Percentiles rank a stretch among this genome's conserved stretches.
phyloP scores from a whole-genome alignment of 345 rosid species.

The Theobroma cacao region DNA sequence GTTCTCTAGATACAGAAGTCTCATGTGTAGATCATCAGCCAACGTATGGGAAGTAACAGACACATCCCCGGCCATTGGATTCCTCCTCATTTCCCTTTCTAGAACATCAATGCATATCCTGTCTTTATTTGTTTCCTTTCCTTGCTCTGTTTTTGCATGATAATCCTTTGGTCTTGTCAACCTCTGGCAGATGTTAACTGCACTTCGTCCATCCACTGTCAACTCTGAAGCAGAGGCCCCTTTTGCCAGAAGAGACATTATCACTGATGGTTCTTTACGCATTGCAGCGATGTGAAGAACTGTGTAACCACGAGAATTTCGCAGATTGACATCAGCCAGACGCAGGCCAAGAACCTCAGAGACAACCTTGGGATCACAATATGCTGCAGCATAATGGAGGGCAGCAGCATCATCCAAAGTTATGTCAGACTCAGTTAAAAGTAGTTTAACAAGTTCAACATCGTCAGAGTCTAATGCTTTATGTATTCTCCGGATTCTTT shows the following conservation, averaged over 20 bases:
- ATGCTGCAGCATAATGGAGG: constrained; percentile 86
- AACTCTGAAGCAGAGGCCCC: constrained; percentile 73
- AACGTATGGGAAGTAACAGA: constrained; percentile 47
- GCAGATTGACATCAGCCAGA: constrained; percentile 69
- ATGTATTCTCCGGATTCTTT: constrained; percentile 72
- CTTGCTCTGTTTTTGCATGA: constrained; percentile 61
- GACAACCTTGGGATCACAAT: constrained; percentile 90
- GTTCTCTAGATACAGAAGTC: constrained; percentile 82
- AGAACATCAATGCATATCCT: constrained; percentile 78
- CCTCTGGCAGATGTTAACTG: constrained; percentile 78
- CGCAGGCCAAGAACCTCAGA: constrained; percentile 68
- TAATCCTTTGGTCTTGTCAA: constrained; percentile 89
- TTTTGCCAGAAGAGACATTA: constrained; percentile 63
- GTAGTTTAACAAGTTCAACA: constrained; percentile 86
- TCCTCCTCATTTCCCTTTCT: constrained; percentile 82
- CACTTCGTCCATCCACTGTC: constrained; percentile 76
- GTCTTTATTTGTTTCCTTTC: constrained; percentile 76
- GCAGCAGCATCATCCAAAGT: constrained; percentile 79
- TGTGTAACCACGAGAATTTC: constrained; percentile 73
- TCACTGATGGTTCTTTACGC: constrained; percentile 74
- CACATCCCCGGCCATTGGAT: constrained; percentile 55
- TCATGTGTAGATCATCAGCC: constrained; percentile 85
- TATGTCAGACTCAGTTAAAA: constrained; percentile 70
- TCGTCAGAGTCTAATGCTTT: constrained; percentile 96
- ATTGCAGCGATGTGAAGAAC: constrained; percentile 90